phyloP scores from a whole-genome alignment of 352 stramenopile genomes.

The Blastocystis sp. region DNA sequence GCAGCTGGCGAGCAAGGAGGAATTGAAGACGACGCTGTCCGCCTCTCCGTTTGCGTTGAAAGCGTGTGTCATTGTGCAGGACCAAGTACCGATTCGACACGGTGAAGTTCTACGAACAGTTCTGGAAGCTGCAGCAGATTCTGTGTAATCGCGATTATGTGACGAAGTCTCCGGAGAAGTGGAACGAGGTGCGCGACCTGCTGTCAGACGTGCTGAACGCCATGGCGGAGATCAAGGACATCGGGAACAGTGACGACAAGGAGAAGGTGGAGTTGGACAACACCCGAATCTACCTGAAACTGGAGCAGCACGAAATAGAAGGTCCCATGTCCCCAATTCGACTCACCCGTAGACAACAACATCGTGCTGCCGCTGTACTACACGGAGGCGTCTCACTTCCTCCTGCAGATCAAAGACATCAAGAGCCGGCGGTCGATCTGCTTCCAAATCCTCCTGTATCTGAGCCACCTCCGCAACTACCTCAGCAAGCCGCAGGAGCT shows the following conservation, averaged over 20 bases:
- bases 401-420: slow-evolving; percentile 26
- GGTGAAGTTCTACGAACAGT: slow-evolving; percentile 22
- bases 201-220: not conserved
- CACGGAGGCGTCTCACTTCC: slow-evolving; percentile 4
- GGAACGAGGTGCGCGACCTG: slow-evolving; percentile 19
- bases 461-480: not conserved
- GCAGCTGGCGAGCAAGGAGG: not conserved
- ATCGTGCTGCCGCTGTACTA: slow-evolving; percentile 36
- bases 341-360: not conserved
- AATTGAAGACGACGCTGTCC: not conserved
- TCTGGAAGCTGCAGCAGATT: slow-evolving; percentile 52
- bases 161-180: slow-evolving; percentile 1
- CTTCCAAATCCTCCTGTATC: slow-evolving; percentile 36
- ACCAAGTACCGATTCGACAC: not conserved
- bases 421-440: not conserved
- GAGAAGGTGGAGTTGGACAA: slow-evolving; percentile 33
- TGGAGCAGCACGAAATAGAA: slow-evolving; percentile 26
- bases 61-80: not conserved
- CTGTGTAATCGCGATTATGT: slow-evolving; percentile 65
- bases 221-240: slow-evolving; percentile 21
- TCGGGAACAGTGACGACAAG: not conserved
- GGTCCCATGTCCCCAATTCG: not conserved
- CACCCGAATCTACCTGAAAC: slow-evolving; percentile 10
- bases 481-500: not conserved
- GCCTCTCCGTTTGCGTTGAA: too few relatives aligned